A percentile compares a stretch with the other conserved stretches of the same genome.
Conservation (phyloP, 2,329 filamentous ascomycete species). For the Nemania bipapillata region DNA sequence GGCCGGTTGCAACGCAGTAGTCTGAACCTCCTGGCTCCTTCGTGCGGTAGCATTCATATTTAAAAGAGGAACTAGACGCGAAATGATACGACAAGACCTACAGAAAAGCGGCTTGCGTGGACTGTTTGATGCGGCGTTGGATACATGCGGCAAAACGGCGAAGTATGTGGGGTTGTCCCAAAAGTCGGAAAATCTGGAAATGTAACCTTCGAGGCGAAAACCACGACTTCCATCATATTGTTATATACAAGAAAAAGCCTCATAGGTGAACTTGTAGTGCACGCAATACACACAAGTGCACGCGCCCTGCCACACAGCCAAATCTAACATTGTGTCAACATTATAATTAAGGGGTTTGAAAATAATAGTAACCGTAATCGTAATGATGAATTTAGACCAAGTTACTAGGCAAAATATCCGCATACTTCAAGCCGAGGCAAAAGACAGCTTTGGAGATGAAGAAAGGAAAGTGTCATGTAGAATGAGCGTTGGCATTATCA, state of each 20-base stretch:
- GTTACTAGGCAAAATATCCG: background rate
- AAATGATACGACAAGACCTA: background rate
- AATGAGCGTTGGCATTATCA: constrained; percentile 4
- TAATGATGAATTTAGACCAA: background rate
- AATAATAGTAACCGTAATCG: background rate
- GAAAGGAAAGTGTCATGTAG: background rate
- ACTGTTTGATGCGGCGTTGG: background rate
- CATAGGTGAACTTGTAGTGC: too few species aligned
- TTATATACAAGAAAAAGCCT: too few species aligned
- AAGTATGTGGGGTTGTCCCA: background rate
- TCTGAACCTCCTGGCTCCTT: background rate
- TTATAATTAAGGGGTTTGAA: background rate
- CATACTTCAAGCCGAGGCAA: background rate
- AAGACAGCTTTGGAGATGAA: background rate
- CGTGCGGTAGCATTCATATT: background rate
- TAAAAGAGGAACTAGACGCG: background rate
- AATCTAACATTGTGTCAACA: too few species aligned
- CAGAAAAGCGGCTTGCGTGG: constrained; percentile 9
- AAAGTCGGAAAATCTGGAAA: constrained; percentile 5
- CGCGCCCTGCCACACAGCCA: too few species aligned
- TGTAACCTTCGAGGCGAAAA: background rate
- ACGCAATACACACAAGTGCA: too few species aligned
- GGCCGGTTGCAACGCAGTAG: constrained; percentile 4
- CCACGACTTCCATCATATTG: too few species aligned
- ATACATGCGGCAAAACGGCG: background rate